These are phyloP conservation scores for Cryptococcus sp. DNA, from an alignment of 1,284 basidiomycete species.

Conservation along the genomic window DNA sequence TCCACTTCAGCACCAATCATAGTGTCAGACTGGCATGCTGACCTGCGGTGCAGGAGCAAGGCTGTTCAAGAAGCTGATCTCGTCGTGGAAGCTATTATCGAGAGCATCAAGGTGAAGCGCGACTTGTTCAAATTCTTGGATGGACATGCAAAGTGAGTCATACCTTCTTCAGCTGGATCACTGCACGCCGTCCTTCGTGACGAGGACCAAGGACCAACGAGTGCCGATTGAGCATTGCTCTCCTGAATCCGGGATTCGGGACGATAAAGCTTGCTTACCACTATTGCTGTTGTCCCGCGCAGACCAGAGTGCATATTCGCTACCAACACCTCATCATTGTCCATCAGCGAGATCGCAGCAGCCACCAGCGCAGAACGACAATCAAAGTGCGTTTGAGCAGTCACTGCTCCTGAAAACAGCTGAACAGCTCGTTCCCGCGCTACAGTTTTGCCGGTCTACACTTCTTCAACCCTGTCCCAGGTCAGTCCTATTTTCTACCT, in stretches of 20 bases:
- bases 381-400: conserved; percentile 38
- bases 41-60: conserved; percentile 38
- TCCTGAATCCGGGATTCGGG: too few relatives aligned
- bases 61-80: conserved; percentile 59
- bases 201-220: too few relatives aligned
- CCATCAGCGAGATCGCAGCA: conserved; percentile 59
- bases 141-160: conserved; percentile 54
- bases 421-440: not conserved
- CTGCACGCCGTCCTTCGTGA: not conserved
- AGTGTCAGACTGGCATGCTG: not conserved
- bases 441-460: conserved; percentile 58
- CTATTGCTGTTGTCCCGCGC: not conserved
- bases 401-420: not conserved
- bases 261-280: not conserved
- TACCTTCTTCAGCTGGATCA: not conserved
- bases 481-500: conserved; percentile 14
- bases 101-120: conserved; percentile 60
- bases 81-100: conserved; percentile 63
- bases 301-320: conserved; percentile 57
- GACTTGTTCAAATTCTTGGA: conserved; percentile 61
- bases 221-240: too few relatives aligned
- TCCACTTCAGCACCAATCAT: too few relatives aligned
- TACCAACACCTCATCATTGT: conserved; percentile 61
- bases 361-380: conserved; percentile 48
- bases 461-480: conserved; percentile 58